Conservation (phyloP, 495 filamentous ascomycete genomes). For the Cercophora sp. region DNA sequence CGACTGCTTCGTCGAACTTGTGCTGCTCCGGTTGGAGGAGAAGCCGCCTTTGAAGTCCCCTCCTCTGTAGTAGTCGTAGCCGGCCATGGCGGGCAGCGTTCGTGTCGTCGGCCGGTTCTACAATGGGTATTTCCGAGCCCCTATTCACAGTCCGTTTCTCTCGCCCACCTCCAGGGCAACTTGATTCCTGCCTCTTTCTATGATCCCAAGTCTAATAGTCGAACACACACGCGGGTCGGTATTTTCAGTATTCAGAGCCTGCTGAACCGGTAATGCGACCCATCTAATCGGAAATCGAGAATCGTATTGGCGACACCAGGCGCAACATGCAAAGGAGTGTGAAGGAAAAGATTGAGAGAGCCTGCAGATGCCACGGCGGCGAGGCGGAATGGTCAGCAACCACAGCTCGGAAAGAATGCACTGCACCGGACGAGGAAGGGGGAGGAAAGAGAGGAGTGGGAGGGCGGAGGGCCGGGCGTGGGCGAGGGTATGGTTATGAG, state of each 20-base stretch:
- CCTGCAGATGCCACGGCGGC: conserved; percentile 38
- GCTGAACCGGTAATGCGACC: conserved; percentile 46
- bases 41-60: conserved; percentile 1
- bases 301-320: conserved; percentile 25
- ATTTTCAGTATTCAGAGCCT: conserved; percentile 50
- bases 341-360: conserved; percentile 38
- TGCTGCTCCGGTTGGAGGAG: conserved; percentile 25
- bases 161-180: conserved; percentile 15
- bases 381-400: conserved; percentile 42
- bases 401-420: conserved; percentile 32
- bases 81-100: conserved; percentile 33
- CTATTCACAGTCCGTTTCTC: conserved; percentile 13
- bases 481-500: conserved; percentile 45
- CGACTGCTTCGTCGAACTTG: conserved; percentile 39
- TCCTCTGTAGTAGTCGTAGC: conserved; percentile 33
- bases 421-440: conserved; percentile 31
- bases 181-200: conserved; percentile 14
- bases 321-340: conserved; percentile 23
- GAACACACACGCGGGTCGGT: conserved; percentile 1
- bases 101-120: conserved; percentile 10
- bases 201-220: conserved; percentile 13
- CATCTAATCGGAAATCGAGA: conserved; percentile 29
- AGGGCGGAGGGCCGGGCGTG: conserved; percentile 34
- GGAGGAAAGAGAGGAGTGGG: conserved; percentile 25
- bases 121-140: conserved; percentile 8